Base-by-base conservation (phyloP, 2,329 filamentous ascomycete genomes). In the Lasiodiplodia gonubiensis region DNA sequence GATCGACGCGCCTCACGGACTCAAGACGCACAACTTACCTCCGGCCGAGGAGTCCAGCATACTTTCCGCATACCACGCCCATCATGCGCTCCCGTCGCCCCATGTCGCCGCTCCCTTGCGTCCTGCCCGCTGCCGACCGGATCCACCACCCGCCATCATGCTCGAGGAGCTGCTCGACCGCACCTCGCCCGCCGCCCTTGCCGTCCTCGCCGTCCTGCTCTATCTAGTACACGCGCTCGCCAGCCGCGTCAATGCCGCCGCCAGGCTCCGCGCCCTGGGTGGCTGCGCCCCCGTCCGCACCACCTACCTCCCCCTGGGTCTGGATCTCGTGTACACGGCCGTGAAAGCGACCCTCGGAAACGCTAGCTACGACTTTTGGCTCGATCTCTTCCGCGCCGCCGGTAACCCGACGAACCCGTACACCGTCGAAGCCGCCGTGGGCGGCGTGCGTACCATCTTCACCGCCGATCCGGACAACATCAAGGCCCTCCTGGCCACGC, bases 381-480 rank as follows among this genome's bases (percentile, higher is more conserved):
- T 80, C 8, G 68, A 77, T 2, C 77, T 84, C 64, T 86, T 93
- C 73, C 57, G 70, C 10, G 77, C 78, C 18, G 77, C 74, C 14
- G 73, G 79, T 4, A 75, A 77, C n/a, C 66, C 69, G 53, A 74
- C 75, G 1, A 75, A 77, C 4, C 74, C 79, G 37, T 88, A 83
- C 71, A 94, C 91, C 0, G 80, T 85, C 48, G 91, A 94, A 78
- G 77, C 81, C 12, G 83, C 82, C 1, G 72, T 88, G 7, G 73
- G 87, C 1, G 84, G 85, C 57, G 76, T 80, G 57, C 87, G 91
- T n/a, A 78, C 90, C 25, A 77, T 96, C 68, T 85, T 95, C 74
- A 97, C 94, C 0, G 86, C 87, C 5, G 93, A 97, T 71, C 91
- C 91, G 0, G 92, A 96, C 74, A 97, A 97, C 75, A 91, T 97